Conservation (phyloP, 805 yeast genomes). For the Lachancea meyersii region DNA sequence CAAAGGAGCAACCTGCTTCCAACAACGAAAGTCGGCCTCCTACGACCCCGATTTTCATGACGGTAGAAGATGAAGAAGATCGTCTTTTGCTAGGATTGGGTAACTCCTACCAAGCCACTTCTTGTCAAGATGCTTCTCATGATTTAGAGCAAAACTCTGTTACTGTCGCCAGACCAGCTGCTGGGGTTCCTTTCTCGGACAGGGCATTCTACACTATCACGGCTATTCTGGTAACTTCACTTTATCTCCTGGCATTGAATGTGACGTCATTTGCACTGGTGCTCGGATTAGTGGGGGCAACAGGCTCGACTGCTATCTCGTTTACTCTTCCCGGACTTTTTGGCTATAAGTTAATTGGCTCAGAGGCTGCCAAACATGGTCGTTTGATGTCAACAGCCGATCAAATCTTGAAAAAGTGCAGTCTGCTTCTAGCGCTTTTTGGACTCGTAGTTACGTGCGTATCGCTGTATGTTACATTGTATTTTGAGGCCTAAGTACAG, state of each 20-base stretch:
- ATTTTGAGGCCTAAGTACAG: slow-evolving; percentile 1
- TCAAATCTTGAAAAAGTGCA: slow-evolving; percentile 36
- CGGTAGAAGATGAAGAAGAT: slow-evolving; percentile 12
- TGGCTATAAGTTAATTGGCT: slow-evolving; percentile 62
- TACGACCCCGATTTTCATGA: slow-evolving; percentile 8
- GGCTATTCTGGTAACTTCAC: slow-evolving; percentile 39
- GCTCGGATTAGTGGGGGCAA: slow-evolving; percentile 83
- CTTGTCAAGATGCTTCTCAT: slow-evolving; percentile 8
- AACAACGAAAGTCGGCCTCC: slow-evolving; percentile 2
- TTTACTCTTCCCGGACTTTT: slow-evolving; percentile 86
- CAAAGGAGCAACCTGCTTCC: slow-evolving; percentile 2
- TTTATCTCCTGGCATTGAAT: slow-evolving; percentile 59
- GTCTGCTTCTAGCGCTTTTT: slow-evolving; percentile 55
- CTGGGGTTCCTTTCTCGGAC: slow-evolving; percentile 17
- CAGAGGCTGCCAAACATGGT: slow-evolving; percentile 26
- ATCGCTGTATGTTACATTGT: slow-evolving; percentile 44
- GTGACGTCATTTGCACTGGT: slow-evolving; percentile 75
- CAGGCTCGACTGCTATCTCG: slow-evolving; percentile 88
- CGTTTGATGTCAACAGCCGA: slow-evolving; percentile 27
- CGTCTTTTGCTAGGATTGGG: slow-evolving; percentile 6
- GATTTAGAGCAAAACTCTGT: slow-evolving; percentile 8
- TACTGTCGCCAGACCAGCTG: background rate
- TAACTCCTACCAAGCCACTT: slow-evolving; percentile 1
- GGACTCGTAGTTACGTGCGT: slow-evolving; percentile 66
- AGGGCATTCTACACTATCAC: slow-evolving; percentile 35